Conservation (phyloP, 768 basidiomycete species). For the Leucogyrophana mollusca region DNA sequence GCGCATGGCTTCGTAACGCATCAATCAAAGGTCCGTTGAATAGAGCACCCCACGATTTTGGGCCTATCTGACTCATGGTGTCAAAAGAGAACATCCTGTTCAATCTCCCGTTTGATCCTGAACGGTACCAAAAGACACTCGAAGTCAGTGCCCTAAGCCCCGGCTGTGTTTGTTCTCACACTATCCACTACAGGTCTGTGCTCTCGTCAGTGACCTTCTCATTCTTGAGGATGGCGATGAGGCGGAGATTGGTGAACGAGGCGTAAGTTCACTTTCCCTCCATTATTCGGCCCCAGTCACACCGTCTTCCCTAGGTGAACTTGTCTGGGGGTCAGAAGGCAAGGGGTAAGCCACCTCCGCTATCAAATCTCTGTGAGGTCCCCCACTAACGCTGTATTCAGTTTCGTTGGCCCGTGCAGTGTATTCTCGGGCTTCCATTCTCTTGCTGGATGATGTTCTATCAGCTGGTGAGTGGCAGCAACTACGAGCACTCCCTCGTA, state of each 20-base stretch:
- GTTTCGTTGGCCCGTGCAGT: constrained; percentile 83
- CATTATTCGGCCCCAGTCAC: background rate
- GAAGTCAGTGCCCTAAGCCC: constrained; percentile 42
- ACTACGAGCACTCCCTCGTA: background rate
- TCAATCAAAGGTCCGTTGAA: constrained; percentile 50
- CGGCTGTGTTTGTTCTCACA: background rate
- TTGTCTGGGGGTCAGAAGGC: constrained; percentile 64
- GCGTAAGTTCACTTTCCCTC: constrained; percentile 40
- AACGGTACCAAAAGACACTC: constrained; percentile 75
- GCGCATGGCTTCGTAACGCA: constrained; percentile 73
- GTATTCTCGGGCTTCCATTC: constrained; percentile 80
- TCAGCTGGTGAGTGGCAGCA: constrained; percentile 36
- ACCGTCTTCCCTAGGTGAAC: constrained; percentile 20
- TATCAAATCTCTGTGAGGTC: too few relatives aligned
- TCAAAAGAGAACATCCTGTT: constrained; percentile 71
- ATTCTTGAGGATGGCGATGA: constrained; percentile 88
- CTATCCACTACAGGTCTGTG: constrained; percentile 34
- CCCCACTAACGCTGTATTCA: constrained; percentile 21
- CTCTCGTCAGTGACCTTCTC: constrained; percentile 70
- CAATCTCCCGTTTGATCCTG: constrained; percentile 67
- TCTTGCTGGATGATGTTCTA: constrained; percentile 84
- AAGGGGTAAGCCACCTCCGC: constrained; percentile 42
- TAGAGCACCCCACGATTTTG: background rate
- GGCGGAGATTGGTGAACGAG: constrained; percentile 85
- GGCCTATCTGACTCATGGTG: background rate